Conservation (phyloP, 2,329 filamentous ascomycete species). For the Madurella fahalii region DNA sequence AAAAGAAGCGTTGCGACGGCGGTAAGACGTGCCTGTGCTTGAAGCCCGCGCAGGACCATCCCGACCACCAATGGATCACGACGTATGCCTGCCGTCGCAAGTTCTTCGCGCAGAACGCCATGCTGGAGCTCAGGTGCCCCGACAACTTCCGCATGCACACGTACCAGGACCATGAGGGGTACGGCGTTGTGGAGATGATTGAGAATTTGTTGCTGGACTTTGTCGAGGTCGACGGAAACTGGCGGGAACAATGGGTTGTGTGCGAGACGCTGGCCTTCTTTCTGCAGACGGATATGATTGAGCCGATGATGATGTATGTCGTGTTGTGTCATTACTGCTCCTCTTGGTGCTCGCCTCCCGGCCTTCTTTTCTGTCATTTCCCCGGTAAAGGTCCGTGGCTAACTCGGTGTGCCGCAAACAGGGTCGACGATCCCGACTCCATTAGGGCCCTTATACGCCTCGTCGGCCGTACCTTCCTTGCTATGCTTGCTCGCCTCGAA, state of each 20-base stretch:
- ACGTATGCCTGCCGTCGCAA: conserved; percentile 28
- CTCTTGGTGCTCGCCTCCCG: not conserved
- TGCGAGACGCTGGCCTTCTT: conserved; percentile 35
- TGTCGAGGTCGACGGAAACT: conserved; percentile 27
- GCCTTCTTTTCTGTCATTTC: not conserved
- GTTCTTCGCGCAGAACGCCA: conserved; percentile 23
- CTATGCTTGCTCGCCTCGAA: conserved; percentile 36
- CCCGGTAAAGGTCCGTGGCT: not conserved
- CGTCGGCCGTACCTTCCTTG: conserved; percentile 34
- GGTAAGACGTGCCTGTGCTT: conserved; percentile 31
- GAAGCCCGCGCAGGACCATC: conserved; percentile 27
- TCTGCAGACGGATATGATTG: conserved; percentile 19
- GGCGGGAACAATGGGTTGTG: conserved; percentile 35
- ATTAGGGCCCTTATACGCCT: conserved; percentile 20
- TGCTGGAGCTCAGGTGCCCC: conserved; percentile 25
- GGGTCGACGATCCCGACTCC: conserved; percentile 27
- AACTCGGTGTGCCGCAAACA: conserved; percentile 1
- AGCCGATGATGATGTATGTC: not conserved
- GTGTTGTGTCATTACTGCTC: not conserved
- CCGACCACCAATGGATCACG: conserved; percentile 31
- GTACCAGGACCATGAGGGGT: conserved; percentile 37
- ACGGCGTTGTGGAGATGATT: conserved; percentile 37
- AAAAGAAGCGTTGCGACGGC: conserved; percentile 12
- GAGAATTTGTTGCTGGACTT: conserved; percentile 40
- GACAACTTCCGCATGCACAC: conserved; percentile 32